phyloP scores from a whole-genome alignment of 139 green algal species.

The Chlamydomonas sphaeroides region DNA sequence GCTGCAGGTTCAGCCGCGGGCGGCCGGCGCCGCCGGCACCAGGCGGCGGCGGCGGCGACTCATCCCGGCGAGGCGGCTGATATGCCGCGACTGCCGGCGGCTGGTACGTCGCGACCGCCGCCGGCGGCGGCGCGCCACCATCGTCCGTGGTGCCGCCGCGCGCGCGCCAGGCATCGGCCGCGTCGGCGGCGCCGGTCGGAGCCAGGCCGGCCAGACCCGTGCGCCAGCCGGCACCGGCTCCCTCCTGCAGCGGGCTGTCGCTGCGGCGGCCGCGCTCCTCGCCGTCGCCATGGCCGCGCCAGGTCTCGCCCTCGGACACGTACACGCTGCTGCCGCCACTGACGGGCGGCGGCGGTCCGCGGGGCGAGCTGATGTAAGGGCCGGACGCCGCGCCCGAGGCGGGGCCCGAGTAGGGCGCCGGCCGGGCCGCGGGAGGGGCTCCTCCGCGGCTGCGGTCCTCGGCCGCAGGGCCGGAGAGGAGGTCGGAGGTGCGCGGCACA shows the following conservation, averaged over 20 bases:
- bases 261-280: neutral
- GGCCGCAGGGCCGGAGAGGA: too few relatives aligned
- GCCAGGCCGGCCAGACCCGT: neutral
- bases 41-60: conserved; percentile 10
- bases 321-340: neutral
- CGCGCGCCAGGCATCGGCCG: conserved; percentile 15
- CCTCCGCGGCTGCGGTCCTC: too few relatives aligned
- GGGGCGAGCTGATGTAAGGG: neutral
- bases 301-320: neutral
- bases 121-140: neutral
- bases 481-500: too few relatives aligned
- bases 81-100: neutral
- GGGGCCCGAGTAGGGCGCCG: too few relatives aligned
- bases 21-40: conserved; percentile 36
- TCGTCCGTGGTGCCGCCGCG: neutral
- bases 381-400: neutral
- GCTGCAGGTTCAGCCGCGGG: conserved; percentile 71
- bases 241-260: neutral
- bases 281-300: neutral
- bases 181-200: neutral
- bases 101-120: neutral
- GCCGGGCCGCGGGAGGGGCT: too few relatives aligned
- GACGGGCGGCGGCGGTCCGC: neutral
- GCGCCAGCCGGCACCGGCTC: neutral
- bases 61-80: conserved; percentile 23